Evolutionary conservation across 2,329 filamentous ascomycete genomes (phyloP), one percentile per base, ranked within the genome.

Genomic region (Pezicula rhizophila): DNA sequence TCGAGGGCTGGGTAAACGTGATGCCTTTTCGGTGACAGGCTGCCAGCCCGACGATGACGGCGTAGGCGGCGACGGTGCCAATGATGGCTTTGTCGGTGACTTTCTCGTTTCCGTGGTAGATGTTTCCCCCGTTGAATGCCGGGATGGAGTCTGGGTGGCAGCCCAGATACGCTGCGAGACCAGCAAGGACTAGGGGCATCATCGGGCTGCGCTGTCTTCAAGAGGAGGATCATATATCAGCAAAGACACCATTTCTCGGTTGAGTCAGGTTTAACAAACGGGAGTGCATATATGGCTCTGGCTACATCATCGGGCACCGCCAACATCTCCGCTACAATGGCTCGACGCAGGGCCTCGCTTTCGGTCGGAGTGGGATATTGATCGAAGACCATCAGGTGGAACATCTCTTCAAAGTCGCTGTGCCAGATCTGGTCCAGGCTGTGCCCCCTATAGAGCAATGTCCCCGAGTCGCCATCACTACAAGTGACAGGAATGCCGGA

Each of bases 1-100:
- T 40, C 6, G 64, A 57, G 1, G 69, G 64, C 0, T 59, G 56
- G 12, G 59, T 64, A 56, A 73, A 69, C 5, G 60, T 48, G 11
- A 56, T 59, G n/a, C 62, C 63, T 44, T 64, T 63, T 31, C 66
- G 64, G 52, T 72, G 69, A 50, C 70, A 66, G 60, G 69, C 66
- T 10, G 63, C 61, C 18, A 69, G 59, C 1, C 66, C 65, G n/a
- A 63, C 63, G 5, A 67, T 61, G 15, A 62, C 58, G 23, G 65
- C 64, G 8, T 64, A 53, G 20, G 65, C 65, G 1, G 63, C 64
- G 20, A 70, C 55, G 5, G 64, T 66, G n/a, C 65, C 60, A 25
- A 66, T 62, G 46, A 70, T 59, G 11, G 63, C 64, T 37, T 62
- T 61, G 43, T 71, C 69, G 25, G 66, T 64, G 11, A 62, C 55